These are phyloP conservation scores for Globisporangium sylvaticum DNA, from an alignment of 352 stramenopile genomes.

Conservation along the genomic window DNA sequence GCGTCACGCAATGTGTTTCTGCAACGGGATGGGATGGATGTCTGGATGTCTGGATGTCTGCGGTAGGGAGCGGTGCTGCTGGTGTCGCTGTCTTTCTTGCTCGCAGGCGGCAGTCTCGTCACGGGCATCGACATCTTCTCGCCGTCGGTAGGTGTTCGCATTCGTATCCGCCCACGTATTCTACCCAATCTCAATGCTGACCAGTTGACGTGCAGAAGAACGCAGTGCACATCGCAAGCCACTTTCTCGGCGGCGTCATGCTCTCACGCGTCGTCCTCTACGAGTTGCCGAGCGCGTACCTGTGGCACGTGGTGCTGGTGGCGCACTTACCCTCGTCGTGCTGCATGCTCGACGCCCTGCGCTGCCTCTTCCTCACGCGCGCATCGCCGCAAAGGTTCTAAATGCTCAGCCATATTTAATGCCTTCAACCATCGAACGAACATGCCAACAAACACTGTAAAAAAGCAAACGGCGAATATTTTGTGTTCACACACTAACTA, in stretches of 20 bases:
- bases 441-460: constrained; percentile 4
- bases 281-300: constrained; percentile 29
- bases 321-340: constrained; percentile 27
- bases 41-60: no score
- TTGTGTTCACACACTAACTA: constrained; percentile 12
- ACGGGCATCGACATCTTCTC: constrained; percentile 51
- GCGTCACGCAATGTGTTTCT: background rate
- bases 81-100: constrained; percentile 35
- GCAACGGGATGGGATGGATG: background rate
- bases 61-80: constrained; percentile 26
- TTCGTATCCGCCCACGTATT: background rate
- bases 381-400: constrained; percentile 21
- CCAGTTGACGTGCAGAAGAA: constrained; percentile 32
- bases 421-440: background rate
- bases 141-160: constrained; percentile 22
- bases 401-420: background rate
- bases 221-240: constrained; percentile 42
- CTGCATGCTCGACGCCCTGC: constrained; percentile 28
- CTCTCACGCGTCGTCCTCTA: constrained; percentile 49
- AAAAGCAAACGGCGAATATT: constrained; percentile 13
- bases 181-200: background rate
- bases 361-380: constrained; percentile 28
- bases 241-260: constrained; percentile 64
- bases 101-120: constrained; percentile 35
- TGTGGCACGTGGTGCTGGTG: constrained; percentile 49